Percentiles rank a stretch among this genome's conserved stretches.
These are phyloP conservation scores for Beauveria sp. DNA, from an alignment of 2,329 filamentous ascomycete species.

Conservation along the genomic window DNA sequence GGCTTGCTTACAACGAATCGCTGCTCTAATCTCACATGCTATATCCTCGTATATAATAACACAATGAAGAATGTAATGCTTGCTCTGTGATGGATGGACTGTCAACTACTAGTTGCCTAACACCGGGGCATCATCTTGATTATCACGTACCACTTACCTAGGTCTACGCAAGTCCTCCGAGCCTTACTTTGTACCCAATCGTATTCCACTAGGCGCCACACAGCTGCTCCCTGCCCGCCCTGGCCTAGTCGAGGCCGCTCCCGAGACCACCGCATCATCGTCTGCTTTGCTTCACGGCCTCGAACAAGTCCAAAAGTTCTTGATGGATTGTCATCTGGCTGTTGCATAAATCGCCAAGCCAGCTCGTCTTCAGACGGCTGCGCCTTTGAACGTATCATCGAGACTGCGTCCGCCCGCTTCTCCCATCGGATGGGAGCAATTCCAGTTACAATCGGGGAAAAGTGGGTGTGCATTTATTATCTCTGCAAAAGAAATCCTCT, in stretches of 20 bases:
- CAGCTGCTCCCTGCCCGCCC: not conserved
- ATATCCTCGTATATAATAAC: conserved; percentile 3
- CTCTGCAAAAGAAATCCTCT: conserved; percentile 1
- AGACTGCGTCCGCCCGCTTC: not conserved
- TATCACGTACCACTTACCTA: not conserved
- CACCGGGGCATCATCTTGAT: not conserved
- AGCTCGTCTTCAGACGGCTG: not conserved
- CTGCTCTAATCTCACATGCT: not conserved
- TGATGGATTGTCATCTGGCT: not conserved
- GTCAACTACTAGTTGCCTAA: not conserved
- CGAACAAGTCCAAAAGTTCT: not conserved
- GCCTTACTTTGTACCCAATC: conserved; percentile 6
- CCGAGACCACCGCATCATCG: not conserved
- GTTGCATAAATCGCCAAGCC: not conserved
- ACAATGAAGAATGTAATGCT: not conserved
- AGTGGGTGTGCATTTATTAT: conserved; percentile 10
- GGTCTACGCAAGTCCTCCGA: not conserved
- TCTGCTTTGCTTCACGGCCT: not conserved
- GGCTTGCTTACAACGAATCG: conserved; percentile 1
- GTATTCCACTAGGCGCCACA: not conserved
- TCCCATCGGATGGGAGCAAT: not conserved
- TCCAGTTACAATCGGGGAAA: conserved; percentile 6
- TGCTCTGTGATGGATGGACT: not conserved
- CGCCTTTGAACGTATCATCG: not conserved
- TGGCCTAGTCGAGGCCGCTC: not conserved